Evolutionary conservation across 2,329 filamentous ascomycete species (phyloP).

Genomic region (Colletotrichum cuscutae): DNA sequence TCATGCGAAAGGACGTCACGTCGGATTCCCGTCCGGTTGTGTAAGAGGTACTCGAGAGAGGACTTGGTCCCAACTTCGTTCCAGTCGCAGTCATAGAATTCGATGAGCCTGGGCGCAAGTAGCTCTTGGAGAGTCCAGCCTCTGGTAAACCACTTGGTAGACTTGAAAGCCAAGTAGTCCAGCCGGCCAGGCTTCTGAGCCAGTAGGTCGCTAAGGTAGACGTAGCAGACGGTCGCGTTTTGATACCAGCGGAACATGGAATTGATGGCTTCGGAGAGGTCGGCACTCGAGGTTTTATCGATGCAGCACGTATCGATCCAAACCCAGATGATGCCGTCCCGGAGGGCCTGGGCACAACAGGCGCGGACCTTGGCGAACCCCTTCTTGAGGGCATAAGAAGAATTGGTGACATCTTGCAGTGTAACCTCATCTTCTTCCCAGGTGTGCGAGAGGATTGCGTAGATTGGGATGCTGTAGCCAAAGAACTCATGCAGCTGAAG

Average conservation of each 20-base stretch:
- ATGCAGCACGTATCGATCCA: slow-evolving; percentile 47
- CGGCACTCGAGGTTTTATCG: slow-evolving; percentile 42
- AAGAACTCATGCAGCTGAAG: slow-evolving; percentile 36
- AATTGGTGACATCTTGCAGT: slow-evolving; percentile 28
- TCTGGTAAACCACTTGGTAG: slow-evolving; percentile 38
- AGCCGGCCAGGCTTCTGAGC: slow-evolving; percentile 10
- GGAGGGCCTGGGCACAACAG: slow-evolving; percentile 36
- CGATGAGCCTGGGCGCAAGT: slow-evolving; percentile 41
- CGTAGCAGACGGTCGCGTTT: slow-evolving; percentile 41
- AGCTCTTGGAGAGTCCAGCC: slow-evolving; percentile 46
- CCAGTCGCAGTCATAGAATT: slow-evolving; percentile 43
- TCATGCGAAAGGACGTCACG: neutral
- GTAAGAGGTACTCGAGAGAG: slow-evolving; percentile 33
- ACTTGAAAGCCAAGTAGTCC: neutral
- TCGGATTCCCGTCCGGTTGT: neutral
- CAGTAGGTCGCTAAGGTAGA: slow-evolving; percentile 32
- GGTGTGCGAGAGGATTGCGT: slow-evolving; percentile 47
- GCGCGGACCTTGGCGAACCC: slow-evolving; percentile 38
- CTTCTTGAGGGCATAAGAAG: neutral
- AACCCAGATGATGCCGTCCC: slow-evolving; percentile 38
- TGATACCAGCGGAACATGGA: slow-evolving; percentile 42
- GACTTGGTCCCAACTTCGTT: slow-evolving; percentile 40
- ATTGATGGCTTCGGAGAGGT: slow-evolving; percentile 43
- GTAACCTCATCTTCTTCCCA: slow-evolving; percentile 43
- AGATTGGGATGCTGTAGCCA: slow-evolving; percentile 39